Base-by-base conservation (phyloP, 129 eudicot species). In the Solidago caesia region DNA sequence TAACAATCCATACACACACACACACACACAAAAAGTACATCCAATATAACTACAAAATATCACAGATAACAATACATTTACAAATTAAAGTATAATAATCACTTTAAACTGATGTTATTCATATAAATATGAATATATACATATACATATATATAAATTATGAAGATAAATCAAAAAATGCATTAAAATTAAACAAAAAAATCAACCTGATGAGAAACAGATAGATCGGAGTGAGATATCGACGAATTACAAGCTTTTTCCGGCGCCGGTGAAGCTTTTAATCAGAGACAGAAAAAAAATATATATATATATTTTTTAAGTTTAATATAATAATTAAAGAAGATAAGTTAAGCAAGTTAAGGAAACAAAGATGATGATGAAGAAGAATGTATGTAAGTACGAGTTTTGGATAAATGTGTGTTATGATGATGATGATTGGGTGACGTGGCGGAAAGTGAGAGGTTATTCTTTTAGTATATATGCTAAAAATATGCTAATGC, bases 401-500 rank as follows among this genome's bases (percentile, higher is more conserved):
- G 44, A 46, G 73, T 64, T 73, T 71, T 73, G 75, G 83, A 79
- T 79, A 79, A 73, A 79, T 33, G 9, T 56, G 61, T 15, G 27
- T 53, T 64, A 43, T 44, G 16, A 67, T 57, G 39, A 3, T 33
- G 39, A 45, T 61, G 68, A 48, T 57, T 78, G 75, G 57, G 70
- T 79, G 83, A 79, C 83, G 83, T 79, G 83, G 79, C 83, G 52
- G 79, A 58, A 73, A 73, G 79, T 52, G 49, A 73, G 82, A 65
- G 69, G 83, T 33, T 33, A 33, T 33, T 3, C 2, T 0, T 33
- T 33, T 33, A 3, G 39, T 33, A 33, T 33, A 33, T 33, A 43
- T 7, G 71, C 57, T 4, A 45, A 43, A 14, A 7, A 52, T 21
- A 21, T 21, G 21, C 21, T 21, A 21, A 21, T 21, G 21, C 78